Percentiles rank a stretch among this genome's conserved stretches.
Conservation (phyloP, 2,329 filamentous ascomycete species). For the Botryotinia calthae region DNA sequence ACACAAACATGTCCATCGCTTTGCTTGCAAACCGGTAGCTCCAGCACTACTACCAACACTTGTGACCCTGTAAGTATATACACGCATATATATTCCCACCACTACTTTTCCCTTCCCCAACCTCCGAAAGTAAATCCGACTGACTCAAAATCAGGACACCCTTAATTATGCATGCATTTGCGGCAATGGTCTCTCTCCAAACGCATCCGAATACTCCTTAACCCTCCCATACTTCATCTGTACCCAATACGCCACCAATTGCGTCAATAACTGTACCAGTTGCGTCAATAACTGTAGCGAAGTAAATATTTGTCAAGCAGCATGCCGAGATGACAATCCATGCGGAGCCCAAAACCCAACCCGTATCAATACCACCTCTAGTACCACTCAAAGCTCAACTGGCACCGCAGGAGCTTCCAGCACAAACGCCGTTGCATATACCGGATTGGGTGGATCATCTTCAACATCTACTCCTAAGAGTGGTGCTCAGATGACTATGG, state of each 20-base stretch:
- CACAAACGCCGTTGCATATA: constrained; percentile 41
- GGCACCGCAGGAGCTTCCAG: constrained; percentile 41
- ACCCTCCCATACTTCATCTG: constrained; percentile 78
- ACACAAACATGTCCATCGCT: constrained; percentile 65
- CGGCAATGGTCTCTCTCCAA: constrained; percentile 62
- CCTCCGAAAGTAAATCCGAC: not conserved
- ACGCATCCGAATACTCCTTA: constrained; percentile 72
- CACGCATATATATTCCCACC: constrained; percentile 42
- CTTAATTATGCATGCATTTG: constrained; percentile 74
- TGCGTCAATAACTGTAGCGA: constrained; percentile 59
- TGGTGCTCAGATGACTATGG: constrained; percentile 43
- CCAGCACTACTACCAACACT: constrained; percentile 56
- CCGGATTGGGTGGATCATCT: constrained; percentile 44
- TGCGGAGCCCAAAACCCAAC: constrained; percentile 69
- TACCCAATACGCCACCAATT: constrained; percentile 67
- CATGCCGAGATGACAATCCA: constrained; percentile 64
- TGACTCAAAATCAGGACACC: constrained; percentile 43
- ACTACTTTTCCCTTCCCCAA: not conserved
- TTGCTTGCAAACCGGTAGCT: constrained; percentile 58
- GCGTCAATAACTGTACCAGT: constrained; percentile 61
- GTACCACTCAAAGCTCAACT: constrained; percentile 43
- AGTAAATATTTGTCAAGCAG: constrained; percentile 56
- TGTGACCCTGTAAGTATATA: constrained; percentile 61
- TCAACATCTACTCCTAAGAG: constrained; percentile 28
- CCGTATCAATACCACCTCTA: constrained; percentile 54